phyloP scores from a whole-genome alignment of 208 protist species.

The Zelonia costaricensis region DNA sequence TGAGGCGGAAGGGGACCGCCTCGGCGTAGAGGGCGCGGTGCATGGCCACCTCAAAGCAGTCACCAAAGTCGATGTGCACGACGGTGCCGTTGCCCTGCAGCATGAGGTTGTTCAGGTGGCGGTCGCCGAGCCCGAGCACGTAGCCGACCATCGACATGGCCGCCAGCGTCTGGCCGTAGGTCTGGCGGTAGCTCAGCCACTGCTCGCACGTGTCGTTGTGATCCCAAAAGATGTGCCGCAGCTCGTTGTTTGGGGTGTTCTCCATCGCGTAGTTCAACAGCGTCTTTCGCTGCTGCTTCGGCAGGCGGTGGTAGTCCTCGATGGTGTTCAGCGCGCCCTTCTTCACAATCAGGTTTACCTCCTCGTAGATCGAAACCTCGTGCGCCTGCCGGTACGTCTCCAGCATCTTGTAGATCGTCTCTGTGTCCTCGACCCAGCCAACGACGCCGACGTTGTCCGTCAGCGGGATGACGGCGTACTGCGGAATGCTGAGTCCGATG shows the following conservation, averaged over 20 bases:
- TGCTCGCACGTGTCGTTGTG: slow-evolving; percentile 97
- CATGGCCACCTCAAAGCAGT: slow-evolving; percentile 99
- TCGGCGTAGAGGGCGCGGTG: slow-evolving; percentile 98
- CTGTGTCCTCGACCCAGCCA: slow-evolving; percentile 98
- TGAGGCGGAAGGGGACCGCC: slow-evolving; percentile 99
- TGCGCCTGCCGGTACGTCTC: slow-evolving; percentile 71
- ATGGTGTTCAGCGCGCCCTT: slow-evolving; percentile 66
- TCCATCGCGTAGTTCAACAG: slow-evolving; percentile 94
- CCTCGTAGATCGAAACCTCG: slow-evolving; percentile 82
- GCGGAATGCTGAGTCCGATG: slow-evolving; percentile 93
- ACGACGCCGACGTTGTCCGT: slow-evolving; percentile 99
- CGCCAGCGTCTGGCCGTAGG: slow-evolving; percentile 98
- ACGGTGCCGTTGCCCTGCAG: slow-evolving; percentile 97
- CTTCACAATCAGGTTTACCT: slow-evolving; percentile 83
- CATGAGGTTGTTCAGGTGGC: slow-evolving; percentile 99
- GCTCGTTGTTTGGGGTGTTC: slow-evolving; percentile 95
- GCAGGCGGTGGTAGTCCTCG: slow-evolving; percentile 84
- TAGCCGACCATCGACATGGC: slow-evolving; percentile 99
- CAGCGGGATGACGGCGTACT: slow-evolving; percentile 99
- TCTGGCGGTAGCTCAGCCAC: slow-evolving; percentile 98
- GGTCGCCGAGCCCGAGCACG: slow-evolving; percentile 98
- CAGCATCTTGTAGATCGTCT: slow-evolving; percentile 95
- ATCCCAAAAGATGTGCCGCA: slow-evolving; percentile 97
- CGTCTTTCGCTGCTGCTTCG: slow-evolving; percentile 73
- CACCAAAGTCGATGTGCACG: slow-evolving; percentile 99